Percentiles rank a stretch among this genome's conserved stretches.
These are phyloP conservation scores for Anisogramma anomala DNA, from an alignment of 2,329 filamentous ascomycete genomes.

Conservation along the genomic window DNA sequence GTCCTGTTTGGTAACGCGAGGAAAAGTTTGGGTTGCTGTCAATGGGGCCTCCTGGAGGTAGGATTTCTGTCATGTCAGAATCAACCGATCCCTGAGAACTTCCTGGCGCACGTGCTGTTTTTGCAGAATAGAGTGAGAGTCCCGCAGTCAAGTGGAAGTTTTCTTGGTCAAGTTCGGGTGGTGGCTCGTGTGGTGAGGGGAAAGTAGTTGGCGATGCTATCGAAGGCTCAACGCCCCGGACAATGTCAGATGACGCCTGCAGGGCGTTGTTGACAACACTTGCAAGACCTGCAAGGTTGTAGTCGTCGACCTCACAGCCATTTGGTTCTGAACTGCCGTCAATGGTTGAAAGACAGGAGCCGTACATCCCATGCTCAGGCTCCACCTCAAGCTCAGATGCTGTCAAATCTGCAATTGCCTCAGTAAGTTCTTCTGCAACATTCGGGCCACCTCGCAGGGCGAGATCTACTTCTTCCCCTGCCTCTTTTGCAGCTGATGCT, in stretches of 20 bases:
- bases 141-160: background rate
- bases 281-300: background rate
- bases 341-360: too few species aligned
- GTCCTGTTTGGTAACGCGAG: background rate
- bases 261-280: background rate
- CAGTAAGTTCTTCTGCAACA: background rate
- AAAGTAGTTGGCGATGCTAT: background rate
- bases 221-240: background rate
- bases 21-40: background rate
- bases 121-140: background rate
- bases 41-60: background rate
- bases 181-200: background rate
- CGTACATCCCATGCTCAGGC: background rate
- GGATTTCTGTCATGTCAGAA: constrained; percentile 1
- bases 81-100: constrained; percentile 1
- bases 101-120: background rate
- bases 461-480: background rate
- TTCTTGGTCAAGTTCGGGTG: background rate
- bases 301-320: background rate
- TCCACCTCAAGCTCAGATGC: background rate
- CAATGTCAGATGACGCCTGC: background rate
- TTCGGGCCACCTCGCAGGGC: background rate
- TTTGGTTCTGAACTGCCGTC: background rate
- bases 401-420: background rate
- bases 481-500: background rate